Evolutionary conservation across 1,284 basidiomycete species (phyloP), one percentile per base, ranked within the genome.

Genomic region (Ceratobasidium theobromae): DNA sequence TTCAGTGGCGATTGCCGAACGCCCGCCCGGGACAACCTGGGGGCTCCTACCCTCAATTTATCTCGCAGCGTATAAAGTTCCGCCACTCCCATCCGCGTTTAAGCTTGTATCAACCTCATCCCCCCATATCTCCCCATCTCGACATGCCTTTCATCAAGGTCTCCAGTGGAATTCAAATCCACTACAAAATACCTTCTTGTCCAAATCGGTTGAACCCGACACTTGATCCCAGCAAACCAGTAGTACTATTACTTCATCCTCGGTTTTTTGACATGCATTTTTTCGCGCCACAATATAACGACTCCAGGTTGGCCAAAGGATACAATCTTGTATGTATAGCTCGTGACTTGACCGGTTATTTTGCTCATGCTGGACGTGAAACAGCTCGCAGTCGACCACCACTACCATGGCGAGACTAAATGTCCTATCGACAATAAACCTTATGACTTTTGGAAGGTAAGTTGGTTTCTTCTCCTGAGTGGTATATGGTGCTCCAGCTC

Each of bases 241-340:
- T 57, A 9, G 46, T 70, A 11, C 62, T 70, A 4, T 35, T 70
- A 30, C 38, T 70, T 30, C 70, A 70, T 28, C 70, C 70, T 27
- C 62, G 64, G n/a, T 67, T 69, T 23, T 69, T 70, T 35, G 68
- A 69, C 53, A 53, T 67, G 25, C 67, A 70, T 57, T 70, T 70
- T 53, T 70, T 70, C 45, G 55, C 66, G 5, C 62, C 57, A 11
- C 70, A 70, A 52, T 69, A 67, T 48, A 53, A 62, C 45, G 70
- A 70, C 40, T 49, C 66, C 4, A 68, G 70, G n/a, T 55, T 70
- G 35, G 66, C 70, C 18, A 65, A 65, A 21, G 68, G 62, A 6
- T 70, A 70, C 49, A 70, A 70, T 49, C 38, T 69, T 21, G 68
- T 57, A 32, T n/a, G 57, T 49, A 11, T 9, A 21, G 12, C 23